Evolutionary conservation across 2,329 filamentous ascomycete genomes (phyloP).

Genomic region (Conoideocrella luteorostrata): DNA sequence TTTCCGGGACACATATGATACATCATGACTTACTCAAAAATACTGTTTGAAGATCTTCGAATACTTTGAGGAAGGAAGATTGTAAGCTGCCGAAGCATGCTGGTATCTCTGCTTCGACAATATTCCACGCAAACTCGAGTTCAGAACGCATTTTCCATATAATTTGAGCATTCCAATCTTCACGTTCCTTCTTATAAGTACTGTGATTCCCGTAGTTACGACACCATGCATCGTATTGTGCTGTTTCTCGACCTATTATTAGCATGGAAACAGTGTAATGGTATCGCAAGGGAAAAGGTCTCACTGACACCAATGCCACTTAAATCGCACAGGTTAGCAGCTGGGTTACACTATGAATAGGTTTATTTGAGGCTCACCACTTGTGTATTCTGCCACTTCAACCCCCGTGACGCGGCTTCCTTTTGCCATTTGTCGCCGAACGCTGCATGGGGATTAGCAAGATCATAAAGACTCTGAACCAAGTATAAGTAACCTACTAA

Average conservation of each 20-base stretch:
- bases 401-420: background rate
- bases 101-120: constrained; percentile 21
- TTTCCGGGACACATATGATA: background rate
- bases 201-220: constrained; percentile 19
- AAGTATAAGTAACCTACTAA: too few relatives aligned
- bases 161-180: constrained; percentile 26
- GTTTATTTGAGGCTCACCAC: background rate
- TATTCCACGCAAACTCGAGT: constrained; percentile 20
- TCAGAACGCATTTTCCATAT: constrained; percentile 27
- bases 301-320: constrained; percentile 19
- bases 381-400: background rate
- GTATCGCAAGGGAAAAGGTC: background rate
- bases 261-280: background rate
- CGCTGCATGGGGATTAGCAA: background rate
- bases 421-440: background rate
- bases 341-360: background rate
- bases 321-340: background rate
- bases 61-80: background rate
- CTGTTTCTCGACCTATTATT: constrained; percentile 11
- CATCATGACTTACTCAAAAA: background rate
- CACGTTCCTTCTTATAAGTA: constrained; percentile 11
- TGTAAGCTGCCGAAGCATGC: background rate
- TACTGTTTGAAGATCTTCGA: background rate
- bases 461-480: background rate
- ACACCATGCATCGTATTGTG: constrained; percentile 26